Evolutionary conservation across 2,329 filamentous ascomycete species (phyloP), one percentile per base, ranked within the genome.

Genomic region (Byssothecium circinans): DNA sequence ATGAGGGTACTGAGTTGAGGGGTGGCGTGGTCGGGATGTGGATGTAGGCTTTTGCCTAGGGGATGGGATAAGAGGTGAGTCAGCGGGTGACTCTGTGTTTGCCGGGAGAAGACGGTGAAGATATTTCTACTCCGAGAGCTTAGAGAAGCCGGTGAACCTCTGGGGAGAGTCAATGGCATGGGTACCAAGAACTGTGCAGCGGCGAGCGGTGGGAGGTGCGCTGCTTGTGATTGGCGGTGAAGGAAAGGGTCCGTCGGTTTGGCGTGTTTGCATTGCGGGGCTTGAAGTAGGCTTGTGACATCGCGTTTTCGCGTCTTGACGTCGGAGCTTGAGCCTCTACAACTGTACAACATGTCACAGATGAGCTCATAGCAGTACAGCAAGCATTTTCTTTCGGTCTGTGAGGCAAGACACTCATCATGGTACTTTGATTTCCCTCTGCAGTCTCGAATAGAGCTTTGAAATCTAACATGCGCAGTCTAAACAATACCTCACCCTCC

Each of bases 401-500:
- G 14, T 17, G 17, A 30, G 19, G 22, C 23, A 25, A n/a, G 27
- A 36, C 30, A 11, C 30, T 37, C 36, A 49, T 8, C 29, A 58
- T 58, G 55, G 55, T 58, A 53, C 15, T 12, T n/a, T 29, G 4
- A 29, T 6, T 8, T 27, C 32, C 15, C 29, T 15, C 15, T 25
- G 30, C n/a, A 36, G n/a, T n/a, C 14, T 15, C 29, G 11, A 15
- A 6, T 2, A 25, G n/a, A 18, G 18, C 12, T 14, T 27, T 12
- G 6, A 25, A 40, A 39, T 20, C 52, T 61, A 48, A 66, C 40
- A 27, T 4, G 18, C 33, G 39, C 49, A 96, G 94, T 99, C 94
- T 46, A 97, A 97, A 78, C 94, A 97, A 86, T 99, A 96, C 71
- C 82, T 99, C 54, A 95, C 92, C 64, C 87, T 88, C 58, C 89